phyloP scores from a whole-genome alignment of 148 eudicot genomes.

The Cornus suecica region DNA sequence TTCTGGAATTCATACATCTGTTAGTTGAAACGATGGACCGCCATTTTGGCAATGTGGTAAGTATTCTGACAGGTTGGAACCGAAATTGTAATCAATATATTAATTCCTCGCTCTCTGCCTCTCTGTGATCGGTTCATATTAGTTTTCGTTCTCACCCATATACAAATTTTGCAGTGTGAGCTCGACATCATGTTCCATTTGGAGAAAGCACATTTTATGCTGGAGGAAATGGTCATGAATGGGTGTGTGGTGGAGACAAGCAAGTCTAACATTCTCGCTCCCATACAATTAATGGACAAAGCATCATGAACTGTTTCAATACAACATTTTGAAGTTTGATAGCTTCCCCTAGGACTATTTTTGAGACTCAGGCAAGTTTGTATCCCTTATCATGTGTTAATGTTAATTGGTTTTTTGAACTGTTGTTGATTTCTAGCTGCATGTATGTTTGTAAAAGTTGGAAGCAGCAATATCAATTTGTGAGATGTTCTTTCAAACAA shows the following conservation, averaged over 20 bases:
- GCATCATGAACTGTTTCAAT: constrained; percentile 44
- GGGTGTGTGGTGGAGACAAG: constrained; percentile 96
- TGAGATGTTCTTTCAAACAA: not conserved
- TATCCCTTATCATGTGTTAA: not conserved
- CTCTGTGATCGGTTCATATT: not conserved
- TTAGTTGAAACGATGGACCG: constrained; percentile 99
- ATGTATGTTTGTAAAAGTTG: not conserved
- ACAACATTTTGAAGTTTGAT: not conserved
- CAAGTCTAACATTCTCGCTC: constrained; percentile 84
- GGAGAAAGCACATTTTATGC: constrained; percentile 99
- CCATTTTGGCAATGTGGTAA: constrained; percentile 99
- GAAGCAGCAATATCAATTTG: not conserved
- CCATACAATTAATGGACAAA: constrained; percentile 94
- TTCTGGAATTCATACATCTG: constrained; percentile 93
- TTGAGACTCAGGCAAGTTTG: not conserved
- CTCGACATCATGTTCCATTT: constrained; percentile 98
- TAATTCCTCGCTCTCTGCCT: not conserved
- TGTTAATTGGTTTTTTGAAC: not conserved
- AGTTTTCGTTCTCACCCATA: not conserved
- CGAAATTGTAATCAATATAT: not conserved
- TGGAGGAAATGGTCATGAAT: constrained; percentile 99
- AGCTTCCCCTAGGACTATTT: not conserved
- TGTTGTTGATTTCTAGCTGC: not conserved
- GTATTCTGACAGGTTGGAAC: constrained; percentile 3
- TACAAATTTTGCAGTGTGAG: constrained; percentile 64